Evolutionary conservation across 495 filamentous ascomycete species (phyloP).

Genomic region (Tuber magnatum): DNA sequence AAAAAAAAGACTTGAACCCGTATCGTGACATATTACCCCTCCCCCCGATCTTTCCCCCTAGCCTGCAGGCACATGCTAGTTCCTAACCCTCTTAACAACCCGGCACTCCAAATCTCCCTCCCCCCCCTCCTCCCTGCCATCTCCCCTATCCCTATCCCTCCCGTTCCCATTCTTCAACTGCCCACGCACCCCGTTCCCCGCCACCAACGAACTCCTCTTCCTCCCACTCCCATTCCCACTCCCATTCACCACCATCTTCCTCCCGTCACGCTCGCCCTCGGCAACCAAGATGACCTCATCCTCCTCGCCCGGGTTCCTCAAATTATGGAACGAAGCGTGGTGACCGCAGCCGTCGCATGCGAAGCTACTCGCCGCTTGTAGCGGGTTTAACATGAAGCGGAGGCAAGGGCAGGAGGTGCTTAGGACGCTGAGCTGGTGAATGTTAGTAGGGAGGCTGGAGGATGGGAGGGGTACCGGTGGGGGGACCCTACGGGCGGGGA

Average conservation of each 20-base stretch:
- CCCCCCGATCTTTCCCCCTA: neutral
- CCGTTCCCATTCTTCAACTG: slow-evolving; percentile 14
- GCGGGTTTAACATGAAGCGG: slow-evolving; percentile 54
- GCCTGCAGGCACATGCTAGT: slow-evolving; percentile 6
- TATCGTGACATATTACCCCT: slow-evolving; percentile 9
- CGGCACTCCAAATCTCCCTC: slow-evolving; percentile 24
- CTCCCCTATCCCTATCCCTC: slow-evolving; percentile 20
- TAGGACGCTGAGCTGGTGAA: slow-evolving; percentile 42
- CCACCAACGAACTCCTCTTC: slow-evolving; percentile 16
- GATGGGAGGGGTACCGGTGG: neutral
- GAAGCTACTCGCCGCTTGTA: slow-evolving; percentile 50
- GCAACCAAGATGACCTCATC: slow-evolving; percentile 44
- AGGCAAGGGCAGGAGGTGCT: slow-evolving; percentile 50
- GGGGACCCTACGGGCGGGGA: neutral
- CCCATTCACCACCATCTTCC: slow-evolving; percentile 17
- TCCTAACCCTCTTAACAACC: slow-evolving; percentile 24
- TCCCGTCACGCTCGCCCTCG: slow-evolving; percentile 33
- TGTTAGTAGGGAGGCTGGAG: slow-evolving; percentile 24
- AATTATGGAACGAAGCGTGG: slow-evolving; percentile 51
- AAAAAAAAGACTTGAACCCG: slow-evolving; percentile 8
- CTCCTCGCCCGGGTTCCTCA: slow-evolving; percentile 50
- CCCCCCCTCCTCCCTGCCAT: slow-evolving; percentile 11
- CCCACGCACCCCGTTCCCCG: slow-evolving; percentile 16
- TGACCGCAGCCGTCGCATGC: slow-evolving; percentile 53
- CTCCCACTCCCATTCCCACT: slow-evolving; percentile 27